A percentile compares a stretch with the other conserved stretches of the same genome.
phyloP scores from a whole-genome alignment of 805 yeast genomes.

The Lipomyces starkeyi region DNA sequence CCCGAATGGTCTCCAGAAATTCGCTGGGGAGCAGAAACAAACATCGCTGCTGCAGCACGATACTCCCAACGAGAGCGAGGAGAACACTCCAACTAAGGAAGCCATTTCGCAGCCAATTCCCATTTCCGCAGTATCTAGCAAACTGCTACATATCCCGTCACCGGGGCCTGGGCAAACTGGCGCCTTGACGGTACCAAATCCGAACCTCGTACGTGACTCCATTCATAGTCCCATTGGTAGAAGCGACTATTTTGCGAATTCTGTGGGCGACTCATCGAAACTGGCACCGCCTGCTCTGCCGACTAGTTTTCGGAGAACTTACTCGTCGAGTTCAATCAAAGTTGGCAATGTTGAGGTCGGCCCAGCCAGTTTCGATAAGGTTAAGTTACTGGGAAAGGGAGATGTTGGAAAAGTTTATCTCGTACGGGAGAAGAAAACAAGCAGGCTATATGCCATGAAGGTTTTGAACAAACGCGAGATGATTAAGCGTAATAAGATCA shows the following conservation, averaged over 20 bases:
- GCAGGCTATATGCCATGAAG: conserved; percentile 88
- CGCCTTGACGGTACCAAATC: conserved; percentile 25
- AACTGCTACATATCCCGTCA: conserved; percentile 16
- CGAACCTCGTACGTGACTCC: background rate
- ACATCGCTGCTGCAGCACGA: conserved; percentile 8
- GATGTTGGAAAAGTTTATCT: conserved; percentile 97
- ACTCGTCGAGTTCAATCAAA: conserved; percentile 76
- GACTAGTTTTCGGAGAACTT: conserved; percentile 54
- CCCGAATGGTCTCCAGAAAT: conserved; percentile 62
- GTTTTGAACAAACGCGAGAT: conserved; percentile 87
- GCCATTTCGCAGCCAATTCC: conserved; percentile 26
- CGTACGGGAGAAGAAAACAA: conserved; percentile 79
- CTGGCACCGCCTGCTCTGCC: conserved; percentile 21
- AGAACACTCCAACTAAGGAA: conserved; percentile 10
- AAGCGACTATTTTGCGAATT: conserved; percentile 22
- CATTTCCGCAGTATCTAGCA: conserved; percentile 1
- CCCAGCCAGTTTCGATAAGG: conserved; percentile 85
- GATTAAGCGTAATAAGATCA: conserved; percentile 93
- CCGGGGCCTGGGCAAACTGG: conserved; percentile 16
- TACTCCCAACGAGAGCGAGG: conserved; percentile 9
- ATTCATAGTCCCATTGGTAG: background rate
- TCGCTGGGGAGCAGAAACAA: conserved; percentile 20
- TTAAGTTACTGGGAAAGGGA: conserved; percentile 91
- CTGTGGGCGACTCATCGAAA: conserved; percentile 4
- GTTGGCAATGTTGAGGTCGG: conserved; percentile 79